Base-by-base conservation (phyloP, 1,139 yeast genomes). In the Torulaspora globosa region DNA sequence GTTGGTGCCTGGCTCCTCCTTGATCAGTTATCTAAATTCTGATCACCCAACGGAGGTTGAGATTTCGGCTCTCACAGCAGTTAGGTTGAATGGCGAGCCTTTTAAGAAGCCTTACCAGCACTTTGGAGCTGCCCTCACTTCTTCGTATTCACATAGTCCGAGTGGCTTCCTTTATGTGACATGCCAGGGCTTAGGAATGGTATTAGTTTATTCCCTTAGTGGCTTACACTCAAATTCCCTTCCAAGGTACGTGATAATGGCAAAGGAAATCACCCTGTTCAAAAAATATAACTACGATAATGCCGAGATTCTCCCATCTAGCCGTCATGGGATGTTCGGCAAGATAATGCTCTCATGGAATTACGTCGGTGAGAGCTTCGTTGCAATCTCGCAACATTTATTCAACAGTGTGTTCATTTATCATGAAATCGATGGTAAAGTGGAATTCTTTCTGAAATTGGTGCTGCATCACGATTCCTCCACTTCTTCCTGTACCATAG, bases 1-100 rank as follows among this genome's bases (percentile, higher is more conserved):
- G 11, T 57, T 70, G 0, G 42, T 78, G 9, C 66, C 70, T 29
- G 77, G 77, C 1, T 40, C 51, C 11, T 45, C 37, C 7, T 40
- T 68, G 9, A 46, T 56, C 3, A 21, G 43, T 3, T 36, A 61
- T 29, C 46, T 67, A 36, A 42, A 49, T 31, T 44, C 51, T 8
- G 44, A 29, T 28, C 23, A n/a, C 5, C 41, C 23, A 36, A 39
- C 23, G 31, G 26, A 48, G 34, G 41, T 57, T 12, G 52, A 58
- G 29, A 39, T 55, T 3, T 51, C 52, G 16, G 38, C 43, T 10
- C 21, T 54, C 3, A 39, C 41, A 5, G 42, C 47, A 3, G 43
- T 52, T 14, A 24, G 21, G 18, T 33, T 50, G 23, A 35, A 41
- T 19, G 50, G 48, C 2, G 48, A 48, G 2, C 52, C 55, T 18